Evolutionary conservation across 2,329 filamentous ascomycete species (phyloP).

Genomic region (Trichoderma lentiforme): DNA sequence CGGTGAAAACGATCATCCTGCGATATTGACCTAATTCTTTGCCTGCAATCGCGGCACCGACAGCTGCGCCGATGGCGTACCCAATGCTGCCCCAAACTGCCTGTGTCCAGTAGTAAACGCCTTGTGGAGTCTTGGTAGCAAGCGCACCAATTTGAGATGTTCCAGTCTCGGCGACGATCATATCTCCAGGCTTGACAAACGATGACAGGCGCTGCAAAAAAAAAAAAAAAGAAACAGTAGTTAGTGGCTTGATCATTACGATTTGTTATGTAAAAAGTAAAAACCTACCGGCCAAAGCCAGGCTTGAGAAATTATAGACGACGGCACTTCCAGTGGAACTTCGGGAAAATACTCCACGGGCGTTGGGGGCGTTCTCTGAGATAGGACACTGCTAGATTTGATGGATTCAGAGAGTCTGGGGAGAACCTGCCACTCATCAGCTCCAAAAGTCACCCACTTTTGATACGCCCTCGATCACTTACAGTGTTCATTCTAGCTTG

Average conservation of each 20-base stretch:
- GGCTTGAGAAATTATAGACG: not conserved
- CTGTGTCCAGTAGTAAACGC: conserved; percentile 22
- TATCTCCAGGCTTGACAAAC: conserved; percentile 21
- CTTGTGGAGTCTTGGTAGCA: conserved; percentile 16
- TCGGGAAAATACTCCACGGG: not conserved
- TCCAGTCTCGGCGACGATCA: conserved; percentile 24
- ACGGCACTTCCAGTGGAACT: not conserved
- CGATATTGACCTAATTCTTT: conserved; percentile 21
- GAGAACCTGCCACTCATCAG: not conserved
- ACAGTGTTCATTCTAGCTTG: not conserved
- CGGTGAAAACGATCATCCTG: conserved; percentile 24
- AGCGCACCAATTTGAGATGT: conserved; percentile 22
- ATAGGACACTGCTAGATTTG: not conserved
- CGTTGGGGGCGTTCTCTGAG: not conserved
- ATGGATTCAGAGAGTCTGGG: not conserved
- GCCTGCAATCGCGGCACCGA: conserved; percentile 23
- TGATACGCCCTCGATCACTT: not conserved
- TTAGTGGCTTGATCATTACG: not conserved
- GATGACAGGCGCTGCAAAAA: not conserved
- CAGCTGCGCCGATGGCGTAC: conserved; percentile 23
- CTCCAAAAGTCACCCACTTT: not conserved
- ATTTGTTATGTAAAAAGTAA: not conserved
- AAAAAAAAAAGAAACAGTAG: not conserved
- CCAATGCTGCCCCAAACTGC: conserved; percentile 26
- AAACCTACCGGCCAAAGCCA: not conserved